Conservation (phyloP, 805 yeast species). For the Saccharomycopsis fodiens region DNA sequence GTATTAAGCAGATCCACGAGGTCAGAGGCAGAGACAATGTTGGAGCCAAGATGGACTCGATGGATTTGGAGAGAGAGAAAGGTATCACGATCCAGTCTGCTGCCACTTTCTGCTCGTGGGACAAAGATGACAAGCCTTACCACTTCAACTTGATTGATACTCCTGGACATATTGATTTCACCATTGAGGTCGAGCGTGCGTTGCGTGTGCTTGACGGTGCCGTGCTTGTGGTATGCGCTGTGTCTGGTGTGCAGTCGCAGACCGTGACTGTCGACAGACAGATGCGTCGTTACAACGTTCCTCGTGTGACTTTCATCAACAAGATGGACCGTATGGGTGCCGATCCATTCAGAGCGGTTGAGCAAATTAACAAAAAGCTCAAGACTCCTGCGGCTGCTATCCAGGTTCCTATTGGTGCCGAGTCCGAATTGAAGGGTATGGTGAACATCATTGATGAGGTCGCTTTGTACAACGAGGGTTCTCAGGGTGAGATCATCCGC, state of each 20-base stretch:
- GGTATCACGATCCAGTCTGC: slow-evolving; percentile 99
- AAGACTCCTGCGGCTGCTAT: slow-evolving; percentile 95
- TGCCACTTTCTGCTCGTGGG: slow-evolving; percentile 97
- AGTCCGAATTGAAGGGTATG: slow-evolving; percentile 75
- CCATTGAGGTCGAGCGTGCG: slow-evolving; percentile 99
- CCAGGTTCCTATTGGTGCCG: slow-evolving; percentile 97
- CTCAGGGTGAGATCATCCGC: slow-evolving; percentile 77
- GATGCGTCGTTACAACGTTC: slow-evolving; percentile 97
- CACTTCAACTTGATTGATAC: slow-evolving; percentile 96
- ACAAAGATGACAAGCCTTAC: slow-evolving; percentile 55
- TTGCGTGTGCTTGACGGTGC: slow-evolving; percentile 97
- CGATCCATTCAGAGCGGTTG: slow-evolving; percentile 91
- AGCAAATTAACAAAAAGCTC: slow-evolving; percentile 79
- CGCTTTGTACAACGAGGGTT: slow-evolving; percentile 83
- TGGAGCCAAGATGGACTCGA: slow-evolving; percentile 99
- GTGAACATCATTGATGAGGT: slow-evolving; percentile 87
- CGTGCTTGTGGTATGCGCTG: slow-evolving; percentile 96
- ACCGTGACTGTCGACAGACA: slow-evolving; percentile 98
- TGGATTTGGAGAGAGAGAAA: slow-evolving; percentile 97
- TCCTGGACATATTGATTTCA: slow-evolving; percentile 98
- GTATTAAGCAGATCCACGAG: slow-evolving; percentile 94
- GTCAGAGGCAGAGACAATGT: slow-evolving; percentile 95
- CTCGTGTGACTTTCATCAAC: slow-evolving; percentile 91
- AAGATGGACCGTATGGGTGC: slow-evolving; percentile 99
- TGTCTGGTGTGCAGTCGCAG: slow-evolving; percentile 96